Percentiles rank a stretch among this genome's conserved stretches.
phyloP scores from a whole-genome alignment of 2,329 filamentous ascomycete genomes.

The Dactylonectria macrodidyma region DNA sequence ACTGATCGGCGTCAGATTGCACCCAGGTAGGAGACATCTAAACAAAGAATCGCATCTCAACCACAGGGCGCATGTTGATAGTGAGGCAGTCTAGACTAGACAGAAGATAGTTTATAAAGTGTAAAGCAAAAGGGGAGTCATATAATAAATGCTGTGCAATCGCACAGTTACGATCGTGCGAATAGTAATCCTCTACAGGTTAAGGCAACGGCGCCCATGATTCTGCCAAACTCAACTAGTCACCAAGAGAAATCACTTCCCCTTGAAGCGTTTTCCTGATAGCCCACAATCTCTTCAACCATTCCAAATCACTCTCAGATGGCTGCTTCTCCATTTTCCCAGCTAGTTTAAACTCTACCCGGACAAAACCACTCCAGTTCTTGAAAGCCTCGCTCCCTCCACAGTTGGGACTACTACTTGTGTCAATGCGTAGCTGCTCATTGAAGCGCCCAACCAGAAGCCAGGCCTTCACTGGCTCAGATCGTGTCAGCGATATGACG shows the following conservation, averaged over 20 bases:
- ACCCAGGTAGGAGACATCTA: too few relatives aligned
- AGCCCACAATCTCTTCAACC: constrained; percentile 1
- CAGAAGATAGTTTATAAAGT: too few relatives aligned
- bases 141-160: too few relatives aligned
- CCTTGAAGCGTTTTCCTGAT: background rate
- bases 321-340: background rate
- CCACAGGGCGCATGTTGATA: too few relatives aligned
- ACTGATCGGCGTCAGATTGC: too few relatives aligned
- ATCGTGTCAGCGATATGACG: constrained; percentile 58
- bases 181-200: too few relatives aligned
- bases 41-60: too few relatives aligned
- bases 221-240: too few relatives aligned
- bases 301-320: constrained; percentile 4
- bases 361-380: background rate
- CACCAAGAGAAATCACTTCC: constrained; percentile 1
- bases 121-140: too few relatives aligned
- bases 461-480: constrained; percentile 52
- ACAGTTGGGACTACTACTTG: background rate
- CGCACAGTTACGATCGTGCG: too few relatives aligned
- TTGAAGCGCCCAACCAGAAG: constrained; percentile 16
- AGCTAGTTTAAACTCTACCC: background rate
- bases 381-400: background rate
- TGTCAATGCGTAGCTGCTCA: background rate
- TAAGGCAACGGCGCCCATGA: too few relatives aligned
- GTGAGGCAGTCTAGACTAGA: too few relatives aligned